phyloP scores from a whole-genome alignment of 2,329 filamentous ascomycete genomes.

The Colletotrichum eleusines region DNA sequence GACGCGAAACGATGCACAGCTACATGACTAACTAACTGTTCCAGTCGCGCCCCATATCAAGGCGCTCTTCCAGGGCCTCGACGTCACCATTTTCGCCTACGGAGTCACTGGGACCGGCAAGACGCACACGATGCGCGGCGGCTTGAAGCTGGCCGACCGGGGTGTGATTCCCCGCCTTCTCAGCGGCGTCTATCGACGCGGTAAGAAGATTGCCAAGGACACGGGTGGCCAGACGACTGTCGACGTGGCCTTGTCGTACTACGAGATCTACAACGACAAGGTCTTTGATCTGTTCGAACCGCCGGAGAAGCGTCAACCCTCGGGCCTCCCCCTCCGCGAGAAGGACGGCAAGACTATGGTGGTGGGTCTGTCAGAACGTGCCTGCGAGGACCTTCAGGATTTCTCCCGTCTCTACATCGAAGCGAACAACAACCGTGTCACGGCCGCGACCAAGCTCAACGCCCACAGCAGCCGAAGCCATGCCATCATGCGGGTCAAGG shows the following conservation, averaged over 20 bases:
- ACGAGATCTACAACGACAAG: constrained; percentile 97
- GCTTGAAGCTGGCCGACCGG: constrained; percentile 85
- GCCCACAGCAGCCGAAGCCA: constrained; percentile 91
- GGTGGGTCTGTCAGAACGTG: constrained; percentile 84
- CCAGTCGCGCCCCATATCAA: constrained; percentile 90
- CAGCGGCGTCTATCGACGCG: constrained; percentile 85
- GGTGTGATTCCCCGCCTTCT: constrained; percentile 89
- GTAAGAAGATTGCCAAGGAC: constrained; percentile 88
- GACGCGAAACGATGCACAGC: constrained; percentile 30
- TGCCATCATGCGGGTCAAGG: constrained; percentile 90
- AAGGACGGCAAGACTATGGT: constrained; percentile 90
- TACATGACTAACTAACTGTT: constrained; percentile 19
- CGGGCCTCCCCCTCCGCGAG: constrained; percentile 85
- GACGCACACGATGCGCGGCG: constrained; percentile 95
- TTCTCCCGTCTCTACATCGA: constrained; percentile 93
- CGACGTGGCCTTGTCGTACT: constrained; percentile 85
- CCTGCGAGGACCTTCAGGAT: constrained; percentile 87
- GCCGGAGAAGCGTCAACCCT: constrained; percentile 84
- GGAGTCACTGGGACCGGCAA: constrained; percentile 95
- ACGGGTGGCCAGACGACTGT: constrained; percentile 77
- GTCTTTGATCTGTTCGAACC: constrained; percentile 92
- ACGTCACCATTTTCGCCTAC: constrained; percentile 92
- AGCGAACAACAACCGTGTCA: constrained; percentile 90
- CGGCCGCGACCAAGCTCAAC: constrained; percentile 91
- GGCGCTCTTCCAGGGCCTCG: constrained; percentile 89